These are phyloP conservation scores for Aschersonia sp. DNA, from an alignment of 2,329 filamentous ascomycete species.

Conservation along the genomic window DNA sequence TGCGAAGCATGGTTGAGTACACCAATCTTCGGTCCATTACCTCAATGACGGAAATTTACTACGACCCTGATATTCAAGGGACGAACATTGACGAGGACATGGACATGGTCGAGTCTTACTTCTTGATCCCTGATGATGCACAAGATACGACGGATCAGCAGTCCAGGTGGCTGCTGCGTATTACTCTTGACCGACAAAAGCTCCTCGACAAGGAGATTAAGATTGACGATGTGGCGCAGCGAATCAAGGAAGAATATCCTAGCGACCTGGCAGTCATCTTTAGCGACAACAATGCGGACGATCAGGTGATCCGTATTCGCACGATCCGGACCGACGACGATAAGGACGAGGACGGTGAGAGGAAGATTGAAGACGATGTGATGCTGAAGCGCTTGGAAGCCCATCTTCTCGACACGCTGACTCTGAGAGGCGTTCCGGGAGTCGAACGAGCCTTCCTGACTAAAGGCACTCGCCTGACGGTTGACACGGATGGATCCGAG, in stretches of 20 bases:
- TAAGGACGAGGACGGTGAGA: constrained; percentile 52
- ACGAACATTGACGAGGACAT: constrained; percentile 78
- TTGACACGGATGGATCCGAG: constrained; percentile 55
- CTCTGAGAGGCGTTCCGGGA: constrained; percentile 77
- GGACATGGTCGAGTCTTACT: constrained; percentile 95
- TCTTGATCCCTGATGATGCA: constrained; percentile 74
- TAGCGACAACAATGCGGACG: constrained; percentile 94
- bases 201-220: constrained; percentile 87
- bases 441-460: constrained; percentile 91
- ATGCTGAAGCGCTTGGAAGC: constrained; percentile 86
- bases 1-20: constrained; percentile 86
- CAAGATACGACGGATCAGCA: constrained; percentile 52
- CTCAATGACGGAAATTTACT: constrained; percentile 88
- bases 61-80: constrained; percentile 76
- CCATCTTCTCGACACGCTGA: constrained; percentile 81
- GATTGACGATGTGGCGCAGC: constrained; percentile 78
- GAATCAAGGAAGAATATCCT: constrained; percentile 79
- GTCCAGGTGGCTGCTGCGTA: constrained; percentile 89
- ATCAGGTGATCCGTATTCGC: constrained; percentile 86
- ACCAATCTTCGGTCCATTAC: constrained; percentile 88
- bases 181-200: constrained; percentile 85
- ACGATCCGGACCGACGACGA: constrained; percentile 56
- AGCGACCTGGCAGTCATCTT: constrained; percentile 84
- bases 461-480: constrained; percentile 55
- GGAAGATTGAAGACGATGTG: constrained; percentile 65